phyloP scores from a whole-genome alignment of 352 stramenopile genomes.

The Globisporangium mamillatum region DNA sequence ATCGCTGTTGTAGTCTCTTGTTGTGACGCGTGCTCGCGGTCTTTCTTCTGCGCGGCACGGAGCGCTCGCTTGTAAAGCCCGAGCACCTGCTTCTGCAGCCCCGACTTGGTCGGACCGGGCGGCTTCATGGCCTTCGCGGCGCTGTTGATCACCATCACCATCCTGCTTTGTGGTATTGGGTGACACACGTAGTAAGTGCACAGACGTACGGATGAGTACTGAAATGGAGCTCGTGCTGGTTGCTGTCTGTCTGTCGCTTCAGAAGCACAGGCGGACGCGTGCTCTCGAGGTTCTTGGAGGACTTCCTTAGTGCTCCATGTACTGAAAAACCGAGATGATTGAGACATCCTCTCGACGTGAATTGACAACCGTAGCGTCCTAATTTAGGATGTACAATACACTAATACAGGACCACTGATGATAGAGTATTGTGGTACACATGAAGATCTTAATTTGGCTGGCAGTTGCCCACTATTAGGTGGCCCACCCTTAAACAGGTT shows the following conservation, averaged over 20 bases:
- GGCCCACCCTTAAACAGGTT: no score
- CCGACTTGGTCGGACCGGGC: slow-evolving; percentile 40
- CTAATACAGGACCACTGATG: neutral
- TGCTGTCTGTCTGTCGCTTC: neutral
- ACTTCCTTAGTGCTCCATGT: neutral
- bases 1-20: neutral
- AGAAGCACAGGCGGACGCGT: neutral
- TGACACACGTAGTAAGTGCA: neutral
- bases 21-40: slow-evolving; percentile 24
- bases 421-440: neutral
- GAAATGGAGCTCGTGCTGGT: neutral
- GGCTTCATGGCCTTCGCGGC: slow-evolving; percentile 17
- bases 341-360: neutral
- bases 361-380: neutral
- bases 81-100: slow-evolving; percentile 78
- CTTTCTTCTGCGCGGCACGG: slow-evolving; percentile 54
- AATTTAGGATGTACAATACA: neutral
- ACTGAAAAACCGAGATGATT: neutral
- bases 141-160: slow-evolving; percentile 19
- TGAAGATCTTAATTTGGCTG: no score
- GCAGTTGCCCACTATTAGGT: no score
- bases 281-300: neutral
- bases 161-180: neutral
- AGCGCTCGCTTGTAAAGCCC: slow-evolving; percentile 68
- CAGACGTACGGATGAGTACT: neutral